phyloP scores from a whole-genome alignment of 2,329 filamentous ascomycete species.

The Alternaria angustiovoidea region DNA sequence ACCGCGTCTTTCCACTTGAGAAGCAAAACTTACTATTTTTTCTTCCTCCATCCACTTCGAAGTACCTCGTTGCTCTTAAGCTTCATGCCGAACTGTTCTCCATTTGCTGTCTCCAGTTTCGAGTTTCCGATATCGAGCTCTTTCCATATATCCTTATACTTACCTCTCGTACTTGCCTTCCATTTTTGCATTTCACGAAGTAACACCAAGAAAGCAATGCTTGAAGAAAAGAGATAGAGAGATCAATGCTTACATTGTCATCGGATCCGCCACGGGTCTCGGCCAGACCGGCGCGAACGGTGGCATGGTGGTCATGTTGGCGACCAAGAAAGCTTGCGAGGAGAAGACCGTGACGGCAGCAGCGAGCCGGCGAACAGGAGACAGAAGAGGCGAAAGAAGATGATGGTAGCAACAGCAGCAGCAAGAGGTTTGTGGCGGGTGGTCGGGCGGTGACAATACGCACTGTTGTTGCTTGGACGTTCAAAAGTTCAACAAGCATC shows the following conservation, averaged over 20 bases:
- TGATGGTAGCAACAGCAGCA: not conserved
- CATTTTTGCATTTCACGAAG: not conserved
- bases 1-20: fast-evolving
- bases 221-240: not conserved
- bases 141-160: not conserved
- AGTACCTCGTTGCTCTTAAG: not conserved
- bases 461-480: not conserved
- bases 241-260: not conserved
- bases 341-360: not conserved
- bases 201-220: not conserved
- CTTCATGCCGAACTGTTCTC: not conserved
- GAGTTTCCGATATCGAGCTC: not conserved
- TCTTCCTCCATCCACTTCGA: not conserved
- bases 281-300: not conserved
- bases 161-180: not conserved
- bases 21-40: not conserved
- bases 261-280: no score
- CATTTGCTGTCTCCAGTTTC: not conserved
- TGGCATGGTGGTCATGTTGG: not conserved
- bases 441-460: not conserved
- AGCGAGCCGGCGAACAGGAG: not conserved
- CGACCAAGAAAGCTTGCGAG: not conserved
- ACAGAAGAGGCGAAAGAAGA: not conserved
- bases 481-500: not conserved
- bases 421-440: not conserved